A percentile compares a stretch with the other conserved stretches of the same genome.
Conservation (phyloP, 768 basidiomycete genomes). For the Amanita inopinata region DNA sequence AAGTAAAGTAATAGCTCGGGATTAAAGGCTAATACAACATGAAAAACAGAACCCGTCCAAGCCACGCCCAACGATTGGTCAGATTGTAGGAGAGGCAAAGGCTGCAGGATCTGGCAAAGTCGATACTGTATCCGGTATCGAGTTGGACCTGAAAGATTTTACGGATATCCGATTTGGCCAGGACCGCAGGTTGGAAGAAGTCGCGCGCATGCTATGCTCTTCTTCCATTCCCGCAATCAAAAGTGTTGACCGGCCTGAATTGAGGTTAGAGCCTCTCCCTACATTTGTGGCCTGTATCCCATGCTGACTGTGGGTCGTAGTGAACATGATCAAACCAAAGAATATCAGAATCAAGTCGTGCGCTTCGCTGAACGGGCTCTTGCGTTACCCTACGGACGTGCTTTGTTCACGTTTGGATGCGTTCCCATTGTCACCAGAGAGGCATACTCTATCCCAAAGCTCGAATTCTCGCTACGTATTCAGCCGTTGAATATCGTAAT, state of each 20-base stretch:
- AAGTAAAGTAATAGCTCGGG: conserved; percentile 14
- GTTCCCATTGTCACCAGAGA: conserved; percentile 68
- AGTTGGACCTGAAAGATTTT: conserved; percentile 63
- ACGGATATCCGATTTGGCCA: conserved; percentile 82
- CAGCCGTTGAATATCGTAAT: conserved; percentile 63
- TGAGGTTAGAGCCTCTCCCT: conserved; percentile 28
- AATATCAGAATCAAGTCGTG: conserved; percentile 73
- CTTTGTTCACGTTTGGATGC: conserved; percentile 86
- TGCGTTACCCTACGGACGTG: conserved; percentile 83
- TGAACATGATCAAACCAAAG: conserved; percentile 80
- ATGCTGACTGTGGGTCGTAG: conserved; percentile 27
- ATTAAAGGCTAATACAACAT: conserved; percentile 7
- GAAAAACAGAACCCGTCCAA: conserved; percentile 36
- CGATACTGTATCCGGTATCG: conserved; percentile 57
- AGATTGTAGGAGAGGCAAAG: conserved; percentile 41
- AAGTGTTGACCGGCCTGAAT: conserved; percentile 56
- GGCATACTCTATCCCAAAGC: conserved; percentile 68
- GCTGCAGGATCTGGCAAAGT: conserved; percentile 43
- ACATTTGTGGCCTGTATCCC: background rate
- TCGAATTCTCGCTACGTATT: conserved; percentile 66
- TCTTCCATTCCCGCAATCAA: conserved; percentile 58
- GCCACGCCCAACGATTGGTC: conserved; percentile 40
- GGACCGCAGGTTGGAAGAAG: conserved; percentile 86
- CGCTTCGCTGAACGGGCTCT: conserved; percentile 82
- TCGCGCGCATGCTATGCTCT: conserved; percentile 83